Percentiles rank a stretch among this genome's conserved stretches.
phyloP scores from a whole-genome alignment of 2,329 filamentous ascomycete species.

The Pseudocercospora vitis region DNA sequence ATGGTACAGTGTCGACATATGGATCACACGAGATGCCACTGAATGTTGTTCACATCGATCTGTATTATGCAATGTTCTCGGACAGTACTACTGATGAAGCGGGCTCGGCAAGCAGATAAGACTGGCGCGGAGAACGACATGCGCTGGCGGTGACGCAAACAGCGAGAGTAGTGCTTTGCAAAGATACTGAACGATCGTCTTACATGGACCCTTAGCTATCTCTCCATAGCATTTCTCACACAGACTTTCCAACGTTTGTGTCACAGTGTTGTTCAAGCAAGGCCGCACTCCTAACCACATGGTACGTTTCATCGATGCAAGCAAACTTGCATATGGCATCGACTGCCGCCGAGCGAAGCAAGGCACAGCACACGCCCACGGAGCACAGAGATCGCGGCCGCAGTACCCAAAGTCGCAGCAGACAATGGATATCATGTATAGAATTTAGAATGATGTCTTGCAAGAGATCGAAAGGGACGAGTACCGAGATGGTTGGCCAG shows the following conservation, averaged over 20 bases:
- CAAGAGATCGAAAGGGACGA: no score
- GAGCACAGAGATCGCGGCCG: background rate
- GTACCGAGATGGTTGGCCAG: no score
- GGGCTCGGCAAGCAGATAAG: no score
- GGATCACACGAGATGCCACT: slow-evolving; percentile 7
- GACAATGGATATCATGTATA: background rate
- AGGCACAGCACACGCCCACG: background rate
- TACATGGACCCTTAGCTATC: no score
- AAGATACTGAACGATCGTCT: no score
- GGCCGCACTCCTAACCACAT: background rate
- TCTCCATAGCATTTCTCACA: background rate
- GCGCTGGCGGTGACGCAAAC: no score
- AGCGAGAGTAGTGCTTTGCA: no score
- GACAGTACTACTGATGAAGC: background rate
- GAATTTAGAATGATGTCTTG: background rate
- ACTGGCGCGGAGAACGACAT: background rate
- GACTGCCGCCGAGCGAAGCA: slow-evolving; percentile 1
- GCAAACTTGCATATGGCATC: background rate
- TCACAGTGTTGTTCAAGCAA: background rate
- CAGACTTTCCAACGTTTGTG: background rate
- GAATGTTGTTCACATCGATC: background rate
- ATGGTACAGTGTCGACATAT: slow-evolving; percentile 10
- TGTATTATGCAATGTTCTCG: no score
- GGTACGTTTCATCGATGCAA: background rate
- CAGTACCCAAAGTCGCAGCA: background rate